These are phyloP conservation scores for Capsaspora owczarzaki DNA, from an alignment of 78 protist species.

Conservation along the genomic window DNA sequence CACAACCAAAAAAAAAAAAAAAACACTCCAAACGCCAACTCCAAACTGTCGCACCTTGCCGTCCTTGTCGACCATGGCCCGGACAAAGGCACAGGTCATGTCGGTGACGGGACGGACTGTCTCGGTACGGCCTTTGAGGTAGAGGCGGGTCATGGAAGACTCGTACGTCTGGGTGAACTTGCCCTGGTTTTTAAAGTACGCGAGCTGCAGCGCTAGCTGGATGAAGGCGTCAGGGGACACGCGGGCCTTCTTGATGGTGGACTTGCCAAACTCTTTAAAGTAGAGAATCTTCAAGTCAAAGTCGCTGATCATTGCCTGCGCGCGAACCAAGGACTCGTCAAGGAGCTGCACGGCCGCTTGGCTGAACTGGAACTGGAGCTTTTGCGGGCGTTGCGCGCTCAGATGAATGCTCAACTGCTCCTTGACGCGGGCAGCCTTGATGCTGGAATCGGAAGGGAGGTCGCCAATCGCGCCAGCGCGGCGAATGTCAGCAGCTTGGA, in stretches of 20 bases:
- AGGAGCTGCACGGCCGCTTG: background rate
- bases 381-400: too few species aligned
- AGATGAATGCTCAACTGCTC: too few species aligned
- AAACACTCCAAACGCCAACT: background rate
- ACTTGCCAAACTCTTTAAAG: constrained; percentile 28
- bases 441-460: too few species aligned
- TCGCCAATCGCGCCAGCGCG: too few species aligned
- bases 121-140: constrained; percentile 42
- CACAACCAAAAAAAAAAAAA: background rate
- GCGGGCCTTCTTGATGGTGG: constrained; percentile 12
- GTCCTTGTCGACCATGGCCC: background rate
- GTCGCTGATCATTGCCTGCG: background rate
- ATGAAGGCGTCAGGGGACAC: constrained; percentile 52
- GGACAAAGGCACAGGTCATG: background rate
- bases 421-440: too few species aligned
- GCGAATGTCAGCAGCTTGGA: background rate
- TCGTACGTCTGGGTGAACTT: constrained; percentile 38
- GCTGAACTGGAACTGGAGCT: background rate
- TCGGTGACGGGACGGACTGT: constrained; percentile 25
- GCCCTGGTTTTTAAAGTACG: constrained; percentile 16
- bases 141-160: constrained; percentile 51
- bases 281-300: background rate
- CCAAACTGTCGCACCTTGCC: background rate
- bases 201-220: constrained; percentile 55
- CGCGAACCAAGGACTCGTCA: background rate